These are phyloP conservation scores for Suillus subaureus DNA, from an alignment of 768 basidiomycete species.

Conservation along the genomic window DNA sequence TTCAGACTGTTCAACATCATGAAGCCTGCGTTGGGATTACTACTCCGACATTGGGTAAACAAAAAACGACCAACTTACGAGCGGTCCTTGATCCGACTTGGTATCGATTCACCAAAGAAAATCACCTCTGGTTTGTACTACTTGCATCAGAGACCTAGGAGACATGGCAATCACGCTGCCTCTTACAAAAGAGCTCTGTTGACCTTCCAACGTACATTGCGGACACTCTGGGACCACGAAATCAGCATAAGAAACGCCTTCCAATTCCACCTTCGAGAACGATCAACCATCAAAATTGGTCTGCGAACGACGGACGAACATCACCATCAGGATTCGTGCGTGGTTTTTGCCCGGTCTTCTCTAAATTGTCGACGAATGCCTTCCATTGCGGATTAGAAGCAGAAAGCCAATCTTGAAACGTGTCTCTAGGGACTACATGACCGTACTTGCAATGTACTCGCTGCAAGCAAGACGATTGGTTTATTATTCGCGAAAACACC, in stretches of 20 bases:
- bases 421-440: slow-evolving; percentile 65
- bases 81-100: slow-evolving; percentile 58
- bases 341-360: slow-evolving; percentile 55
- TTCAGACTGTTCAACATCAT: slow-evolving; percentile 59
- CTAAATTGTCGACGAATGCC: slow-evolving; percentile 63
- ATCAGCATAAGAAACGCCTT: slow-evolving; percentile 73
- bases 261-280: slow-evolving; percentile 69
- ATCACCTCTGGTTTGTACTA: slow-evolving; percentile 83
- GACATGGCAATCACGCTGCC: slow-evolving; percentile 17
- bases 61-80: slow-evolving; percentile 53
- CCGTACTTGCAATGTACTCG: slow-evolving; percentile 77
- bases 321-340: slow-evolving; percentile 95
- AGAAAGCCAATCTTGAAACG: slow-evolving; percentile 77
- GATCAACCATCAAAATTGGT: background rate
- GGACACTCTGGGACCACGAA: slow-evolving; percentile 83
- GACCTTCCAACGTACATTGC: slow-evolving; percentile 60
- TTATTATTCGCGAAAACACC: background rate
- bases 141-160: background rate
- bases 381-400: slow-evolving; percentile 80
- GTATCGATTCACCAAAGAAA: slow-evolving; percentile 91
- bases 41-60: background rate
- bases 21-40: slow-evolving; percentile 44
- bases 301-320: slow-evolving; percentile 44
- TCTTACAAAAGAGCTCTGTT: slow-evolving; percentile 59
- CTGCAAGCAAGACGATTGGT: slow-evolving; percentile 37